Percentiles rank a stretch among this genome's conserved stretches.
Evolutionary conservation across 2,329 filamentous ascomycete genomes (phyloP).

Genomic region (Aaosphaeria pasadenensis): DNA sequence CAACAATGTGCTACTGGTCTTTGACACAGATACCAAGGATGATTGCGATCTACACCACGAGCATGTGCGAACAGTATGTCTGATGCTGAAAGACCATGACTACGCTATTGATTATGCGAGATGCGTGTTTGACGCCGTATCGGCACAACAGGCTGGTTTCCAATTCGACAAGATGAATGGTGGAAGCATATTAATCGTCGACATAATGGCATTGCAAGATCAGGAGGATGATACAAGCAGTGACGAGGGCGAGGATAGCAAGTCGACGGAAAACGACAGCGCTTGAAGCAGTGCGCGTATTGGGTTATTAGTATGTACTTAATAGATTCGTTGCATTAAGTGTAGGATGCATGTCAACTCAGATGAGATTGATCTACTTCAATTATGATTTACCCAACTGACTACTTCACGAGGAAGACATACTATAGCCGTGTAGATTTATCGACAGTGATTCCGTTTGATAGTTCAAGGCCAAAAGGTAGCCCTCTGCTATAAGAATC

Average conservation of each 20-base stretch:
- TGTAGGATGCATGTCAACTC: too few species aligned
- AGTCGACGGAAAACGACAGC: too few species aligned
- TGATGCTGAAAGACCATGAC: neutral
- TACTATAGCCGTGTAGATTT: neutral
- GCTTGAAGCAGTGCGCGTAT: too few species aligned
- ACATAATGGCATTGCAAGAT: neutral
- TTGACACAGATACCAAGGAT: too few species aligned
- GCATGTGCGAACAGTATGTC: neutral
- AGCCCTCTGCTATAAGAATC: constrained; percentile 3
- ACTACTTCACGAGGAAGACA: neutral
- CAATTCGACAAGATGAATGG: neutral
- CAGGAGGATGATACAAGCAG: neutral
- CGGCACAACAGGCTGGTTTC: neutral
- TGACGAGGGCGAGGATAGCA: neutral
- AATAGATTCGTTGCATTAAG: too few species aligned
- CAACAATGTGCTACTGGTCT: too few species aligned
- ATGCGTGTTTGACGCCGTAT: neutral
- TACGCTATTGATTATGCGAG: neutral
- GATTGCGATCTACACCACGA: neutral
- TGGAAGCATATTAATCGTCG: neutral
- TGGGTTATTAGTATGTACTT: too few species aligned
- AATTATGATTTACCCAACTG: too few species aligned
- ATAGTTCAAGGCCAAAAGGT: neutral
- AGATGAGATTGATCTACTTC: too few species aligned
- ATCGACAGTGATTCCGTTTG: neutral